A percentile compares a stretch with the other conserved stretches of the same genome.
Conservation (phyloP, 1,284 basidiomycete genomes). For the Thecaphora thlaspeos region DNA sequence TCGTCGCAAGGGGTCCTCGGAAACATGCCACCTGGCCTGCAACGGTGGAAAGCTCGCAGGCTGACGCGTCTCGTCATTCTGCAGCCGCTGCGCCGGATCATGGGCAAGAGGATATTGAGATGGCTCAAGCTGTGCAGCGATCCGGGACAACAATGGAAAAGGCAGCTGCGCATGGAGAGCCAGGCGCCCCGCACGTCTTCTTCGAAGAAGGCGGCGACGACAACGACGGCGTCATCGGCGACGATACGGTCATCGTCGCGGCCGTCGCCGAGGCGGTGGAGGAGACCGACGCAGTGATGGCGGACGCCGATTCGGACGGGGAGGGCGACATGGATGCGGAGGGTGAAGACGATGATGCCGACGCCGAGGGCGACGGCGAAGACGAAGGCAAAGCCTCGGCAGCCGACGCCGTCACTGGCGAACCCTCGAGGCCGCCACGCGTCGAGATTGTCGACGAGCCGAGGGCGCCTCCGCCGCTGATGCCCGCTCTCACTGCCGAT, state of each 20-base stretch:
- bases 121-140: neutral
- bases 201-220: neutral
- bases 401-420: slow-evolving; percentile 28
- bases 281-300: slow-evolving; percentile 12
- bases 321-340: slow-evolving; percentile 39
- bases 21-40: neutral
- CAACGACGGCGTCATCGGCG: slow-evolving; percentile 50
- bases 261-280: slow-evolving; percentile 43
- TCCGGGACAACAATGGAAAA: too few relatives aligned
- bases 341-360: slow-evolving; percentile 28
- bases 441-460: slow-evolving; percentile 37
- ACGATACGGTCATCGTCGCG: slow-evolving; percentile 37
- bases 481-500: slow-evolving; percentile 23
- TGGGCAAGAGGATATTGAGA: neutral
- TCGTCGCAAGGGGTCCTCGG: slow-evolving; percentile 33
- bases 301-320: slow-evolving; percentile 26
- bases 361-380: slow-evolving; percentile 11
- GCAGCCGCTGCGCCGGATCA: too few relatives aligned
- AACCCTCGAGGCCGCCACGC: slow-evolving; percentile 20
- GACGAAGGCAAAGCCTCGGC: slow-evolving; percentile 37
- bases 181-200: neutral
- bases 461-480: slow-evolving; percentile 15
- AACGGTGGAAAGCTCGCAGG: neutral
- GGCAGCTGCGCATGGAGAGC: neutral
- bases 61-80: neutral